These are phyloP conservation scores for Cicer judaicum DNA, from an alignment of 306 rosid species.

Conservation along the genomic window DNA sequence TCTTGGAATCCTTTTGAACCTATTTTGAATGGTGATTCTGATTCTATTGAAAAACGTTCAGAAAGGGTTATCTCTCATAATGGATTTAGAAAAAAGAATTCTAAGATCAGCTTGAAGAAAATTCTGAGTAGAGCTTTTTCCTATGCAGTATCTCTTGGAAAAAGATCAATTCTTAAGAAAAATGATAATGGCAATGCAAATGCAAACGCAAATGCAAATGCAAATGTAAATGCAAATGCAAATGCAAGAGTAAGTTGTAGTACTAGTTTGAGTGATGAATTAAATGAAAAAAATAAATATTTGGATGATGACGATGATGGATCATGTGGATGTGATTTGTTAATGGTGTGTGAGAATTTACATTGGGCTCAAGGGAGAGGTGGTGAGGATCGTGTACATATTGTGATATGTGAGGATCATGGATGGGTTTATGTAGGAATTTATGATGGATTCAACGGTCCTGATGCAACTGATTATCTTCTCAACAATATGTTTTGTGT, in stretches of 20 bases:
- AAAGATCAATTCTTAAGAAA: conserved; percentile 40
- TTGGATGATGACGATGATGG: conserved; percentile 27
- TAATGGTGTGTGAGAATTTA: conserved; percentile 52
- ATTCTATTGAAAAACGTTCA: conserved; percentile 33
- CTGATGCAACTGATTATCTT: conserved; percentile 87
- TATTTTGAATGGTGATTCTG: conserved; percentile 31
- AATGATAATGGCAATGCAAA: conserved; percentile 42
- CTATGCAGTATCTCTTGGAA: conserved; percentile 29
- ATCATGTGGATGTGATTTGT: conserved; percentile 25
- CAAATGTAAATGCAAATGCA: background rate
- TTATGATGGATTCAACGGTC: conserved; percentile 92
- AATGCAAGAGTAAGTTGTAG: conserved; percentile 42
- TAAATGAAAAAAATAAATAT: conserved; percentile 37
- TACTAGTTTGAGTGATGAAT: conserved; percentile 47
- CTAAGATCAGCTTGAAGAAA: conserved; percentile 45
- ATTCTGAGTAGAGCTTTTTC: conserved; percentile 51
- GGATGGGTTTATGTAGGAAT: conserved; percentile 90
- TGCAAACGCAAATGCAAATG: conserved; percentile 27
- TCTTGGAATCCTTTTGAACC: conserved; percentile 48
- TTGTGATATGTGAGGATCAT: conserved; percentile 74
- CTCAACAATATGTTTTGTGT: conserved; percentile 62
- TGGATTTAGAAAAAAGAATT: conserved; percentile 21
- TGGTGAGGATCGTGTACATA: conserved; percentile 84
- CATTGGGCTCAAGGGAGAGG: conserved; percentile 94
- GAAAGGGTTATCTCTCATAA: conserved; percentile 39